Evolutionary conservation across 495 filamentous ascomycete species (phyloP), one percentile per base, ranked within the genome.

Genomic region (Hypoxylon intermedium): DNA sequence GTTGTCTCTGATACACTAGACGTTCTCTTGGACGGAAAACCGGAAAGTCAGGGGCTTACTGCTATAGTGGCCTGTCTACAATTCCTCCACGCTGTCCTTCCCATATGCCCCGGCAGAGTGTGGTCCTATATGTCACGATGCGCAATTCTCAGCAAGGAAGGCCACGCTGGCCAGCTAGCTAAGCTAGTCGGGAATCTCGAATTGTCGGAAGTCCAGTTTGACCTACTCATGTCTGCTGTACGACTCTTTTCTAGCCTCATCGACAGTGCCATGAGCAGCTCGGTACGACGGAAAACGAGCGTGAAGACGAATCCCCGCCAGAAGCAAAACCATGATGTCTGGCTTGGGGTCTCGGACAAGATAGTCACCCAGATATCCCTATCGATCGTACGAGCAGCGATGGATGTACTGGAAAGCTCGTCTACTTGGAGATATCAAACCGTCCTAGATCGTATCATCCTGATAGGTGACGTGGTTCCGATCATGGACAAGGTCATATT

Each of bases 71-170:
- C 86, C 28, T 96, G 91, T 62, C 64, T 91, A 30, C 88, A 90
- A 34, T 97, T 98, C 58, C 80, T 93, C 11, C 79, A 87, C 54
- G 85, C 84, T 15, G 73, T 94, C 7, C 69, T 91, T 3, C 75
- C 79, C 5, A 74, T 95, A n/a, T 77, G 87, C 20, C 93, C 93
- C 3, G 86, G 85, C 38, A 78, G 93, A 53, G 85, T 96, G 1
- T 98, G 93, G 93, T 89, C 92, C 3, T 91, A 93, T 67, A 83
- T 98, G 67, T 82, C 88, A 4, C 81, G 90, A 44, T 95, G 89
- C 69, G 80, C 81, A 36, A 80, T 98, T 19, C 79, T 97, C 41
- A 88, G 87, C 30, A 80, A 82, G 21, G 84, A 89, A 67, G 84
- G 88, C 2, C 84, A 85, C 60, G 88, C 88, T 9, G 89, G 92